Conservation (phyloP, 148 eudicot genomes). For the Heliamphora exappendiculata region DNA sequence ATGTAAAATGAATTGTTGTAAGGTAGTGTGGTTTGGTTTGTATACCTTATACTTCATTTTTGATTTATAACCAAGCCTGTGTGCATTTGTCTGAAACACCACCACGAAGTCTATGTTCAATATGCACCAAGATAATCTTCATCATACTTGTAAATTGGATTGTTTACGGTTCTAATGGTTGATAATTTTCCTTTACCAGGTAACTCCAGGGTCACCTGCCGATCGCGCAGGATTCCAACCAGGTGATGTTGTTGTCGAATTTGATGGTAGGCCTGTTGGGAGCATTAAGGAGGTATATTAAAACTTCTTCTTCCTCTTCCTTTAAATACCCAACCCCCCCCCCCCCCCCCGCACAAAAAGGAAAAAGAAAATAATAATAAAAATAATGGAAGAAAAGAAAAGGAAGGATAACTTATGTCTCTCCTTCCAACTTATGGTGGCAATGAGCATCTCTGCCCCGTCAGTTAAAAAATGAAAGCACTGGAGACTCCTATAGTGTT, state of each 20-base stretch:
- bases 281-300: slow-evolving; percentile 72
- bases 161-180: background rate
- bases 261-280: slow-evolving; percentile 55
- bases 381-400: no score
- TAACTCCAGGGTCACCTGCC: slow-evolving; percentile 85
- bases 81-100: background rate
- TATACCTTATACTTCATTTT: background rate
- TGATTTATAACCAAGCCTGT: background rate
- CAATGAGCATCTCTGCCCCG: background rate
- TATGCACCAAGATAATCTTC: background rate
- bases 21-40: background rate
- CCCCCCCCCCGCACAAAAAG: background rate
- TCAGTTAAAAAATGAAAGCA: no score
- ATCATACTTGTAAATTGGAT: background rate
- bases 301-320: background rate
- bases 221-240: slow-evolving; percentile 85
- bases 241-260: slow-evolving; percentile 71
- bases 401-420: no score
- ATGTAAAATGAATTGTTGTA: background rate
- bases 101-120: background rate
- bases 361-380: background rate
- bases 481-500: background rate
- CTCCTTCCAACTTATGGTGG: background rate
- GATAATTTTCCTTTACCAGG: slow-evolving; percentile 33
- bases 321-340: background rate